phyloP scores from a whole-genome alignment of 495 filamentous ascomycete species.

The Ascodesmis nigricans region DNA sequence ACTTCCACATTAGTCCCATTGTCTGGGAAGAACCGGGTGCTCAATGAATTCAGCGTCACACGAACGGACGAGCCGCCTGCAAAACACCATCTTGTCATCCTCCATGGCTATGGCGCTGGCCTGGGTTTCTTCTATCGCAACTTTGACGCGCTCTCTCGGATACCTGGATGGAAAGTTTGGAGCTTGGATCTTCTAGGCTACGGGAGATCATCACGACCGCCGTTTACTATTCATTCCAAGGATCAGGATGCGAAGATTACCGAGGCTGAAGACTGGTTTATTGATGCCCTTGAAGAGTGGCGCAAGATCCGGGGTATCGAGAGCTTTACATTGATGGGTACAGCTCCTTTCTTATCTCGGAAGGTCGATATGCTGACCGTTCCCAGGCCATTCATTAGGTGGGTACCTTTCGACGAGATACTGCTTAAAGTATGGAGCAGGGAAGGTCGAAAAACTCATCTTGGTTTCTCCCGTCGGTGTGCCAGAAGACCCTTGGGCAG shows the following conservation, averaged over 20 bases:
- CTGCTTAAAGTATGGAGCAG: slow-evolving; percentile 73
- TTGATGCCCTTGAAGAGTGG: slow-evolving; percentile 94
- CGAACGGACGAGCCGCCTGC: slow-evolving; percentile 51
- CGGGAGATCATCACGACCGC: slow-evolving; percentile 68
- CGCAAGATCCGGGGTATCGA: slow-evolving; percentile 70
- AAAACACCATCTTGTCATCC: slow-evolving; percentile 74
- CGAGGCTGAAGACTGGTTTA: slow-evolving; percentile 89
- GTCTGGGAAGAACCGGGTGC: slow-evolving; percentile 58
- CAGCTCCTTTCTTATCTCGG: no score
- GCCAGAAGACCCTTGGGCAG: slow-evolving; percentile 82
- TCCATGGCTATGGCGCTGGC: slow-evolving; percentile 91
- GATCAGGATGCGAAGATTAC: slow-evolving; percentile 57
- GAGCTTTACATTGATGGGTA: slow-evolving; percentile 68
- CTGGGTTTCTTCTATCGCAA: slow-evolving; percentile 97
- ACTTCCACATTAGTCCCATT: slow-evolving; percentile 64
- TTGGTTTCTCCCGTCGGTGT: slow-evolving; percentile 71
- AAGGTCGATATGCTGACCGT: no score
- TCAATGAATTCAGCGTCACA: slow-evolving; percentile 89
- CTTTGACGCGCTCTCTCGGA: slow-evolving; percentile 62
- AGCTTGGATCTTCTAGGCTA: slow-evolving; percentile 85
- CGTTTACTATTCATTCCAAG: slow-evolving; percentile 65
- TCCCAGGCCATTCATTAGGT: slow-evolving; percentile 51
- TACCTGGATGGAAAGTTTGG: slow-evolving; percentile 69
- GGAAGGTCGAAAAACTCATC: slow-evolving; percentile 82
- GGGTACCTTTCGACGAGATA: slow-evolving; percentile 90